Evolutionary conservation across 73 alveolate genomes (phyloP).

Genomic region (Uronychia binucleata): DNA sequence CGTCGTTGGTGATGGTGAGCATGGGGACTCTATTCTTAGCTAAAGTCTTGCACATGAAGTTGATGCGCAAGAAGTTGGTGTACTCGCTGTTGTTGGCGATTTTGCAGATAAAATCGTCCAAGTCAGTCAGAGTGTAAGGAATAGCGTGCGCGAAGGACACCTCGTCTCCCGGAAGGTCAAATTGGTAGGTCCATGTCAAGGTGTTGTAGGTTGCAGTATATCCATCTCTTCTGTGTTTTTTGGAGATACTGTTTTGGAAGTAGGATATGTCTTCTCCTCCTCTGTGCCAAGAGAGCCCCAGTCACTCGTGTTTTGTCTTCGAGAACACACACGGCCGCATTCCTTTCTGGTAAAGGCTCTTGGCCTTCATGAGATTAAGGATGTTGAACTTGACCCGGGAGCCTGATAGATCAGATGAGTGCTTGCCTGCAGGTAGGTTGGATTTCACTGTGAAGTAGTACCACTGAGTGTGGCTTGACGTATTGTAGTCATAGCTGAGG

Average conservation of each 20-base stretch:
- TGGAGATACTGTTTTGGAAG: not conserved
- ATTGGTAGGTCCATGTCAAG: constrained; percentile 70
- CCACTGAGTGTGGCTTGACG: constrained; percentile 67
- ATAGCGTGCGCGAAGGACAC: constrained; percentile 87
- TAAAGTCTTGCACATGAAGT: not conserved
- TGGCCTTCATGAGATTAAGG: constrained; percentile 48
- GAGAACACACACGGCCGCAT: constrained; percentile 59
- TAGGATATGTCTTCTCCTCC: constrained; percentile 9
- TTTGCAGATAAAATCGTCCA: not conserved
- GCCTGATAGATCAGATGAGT: not conserved
- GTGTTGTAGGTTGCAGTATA: not conserved
- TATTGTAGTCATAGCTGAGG: constrained; percentile 51
- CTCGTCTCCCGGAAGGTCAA: constrained; percentile 66
- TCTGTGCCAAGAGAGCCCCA: constrained; percentile 22
- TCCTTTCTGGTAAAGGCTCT: constrained; percentile 36
- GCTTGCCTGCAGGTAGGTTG: constrained; percentile 39
- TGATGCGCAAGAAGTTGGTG: not conserved
- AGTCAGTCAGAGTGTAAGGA: constrained; percentile 67
- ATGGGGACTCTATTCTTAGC: not conserved
- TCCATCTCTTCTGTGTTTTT: constrained; percentile 9
- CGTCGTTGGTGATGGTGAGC: not conserved
- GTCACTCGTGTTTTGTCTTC: not conserved
- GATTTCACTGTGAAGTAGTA: constrained; percentile 56
- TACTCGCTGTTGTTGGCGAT: not conserved
- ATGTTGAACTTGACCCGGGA: constrained; percentile 39